These are phyloP conservation scores for Cystoisospora suis DNA, from an alignment of 169 alveolate genomes.

Conservation along the genomic window DNA sequence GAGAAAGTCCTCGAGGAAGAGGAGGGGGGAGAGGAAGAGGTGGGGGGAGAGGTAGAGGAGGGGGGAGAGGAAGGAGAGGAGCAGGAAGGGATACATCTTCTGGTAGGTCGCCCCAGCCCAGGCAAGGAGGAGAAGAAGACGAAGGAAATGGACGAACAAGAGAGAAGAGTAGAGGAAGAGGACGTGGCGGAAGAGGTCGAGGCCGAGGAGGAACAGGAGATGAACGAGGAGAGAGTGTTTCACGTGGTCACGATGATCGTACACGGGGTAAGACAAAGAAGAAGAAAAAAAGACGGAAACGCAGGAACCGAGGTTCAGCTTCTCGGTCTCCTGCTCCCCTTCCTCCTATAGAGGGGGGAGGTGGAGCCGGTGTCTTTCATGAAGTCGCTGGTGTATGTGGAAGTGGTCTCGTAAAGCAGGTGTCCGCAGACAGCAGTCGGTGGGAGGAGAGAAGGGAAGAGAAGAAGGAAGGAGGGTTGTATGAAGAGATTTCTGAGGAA, in stretches of 20 bases:
- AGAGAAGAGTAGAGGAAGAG: not conserved
- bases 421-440: no score
- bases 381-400: no score
- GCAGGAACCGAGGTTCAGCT: no score
- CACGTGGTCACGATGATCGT: not conserved
- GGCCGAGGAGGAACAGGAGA: not conserved
- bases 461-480: no score
- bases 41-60: not conserved
- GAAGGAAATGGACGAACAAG: not conserved
- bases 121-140: not conserved
- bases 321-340: no score
- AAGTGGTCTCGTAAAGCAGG: no score
- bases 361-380: no score
- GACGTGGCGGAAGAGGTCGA: not conserved
- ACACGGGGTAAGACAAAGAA: no score
- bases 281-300: no score
- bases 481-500: no score
- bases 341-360: no score
- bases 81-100: not conserved
- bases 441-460: not conserved
- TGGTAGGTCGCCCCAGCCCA: not conserved
- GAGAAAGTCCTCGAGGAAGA: not conserved
- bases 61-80: not conserved
- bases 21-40: not conserved
- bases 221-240: not conserved